Base-by-base conservation (phyloP, 352 stramenopile species). In the Lagenidium sp. region DNA sequence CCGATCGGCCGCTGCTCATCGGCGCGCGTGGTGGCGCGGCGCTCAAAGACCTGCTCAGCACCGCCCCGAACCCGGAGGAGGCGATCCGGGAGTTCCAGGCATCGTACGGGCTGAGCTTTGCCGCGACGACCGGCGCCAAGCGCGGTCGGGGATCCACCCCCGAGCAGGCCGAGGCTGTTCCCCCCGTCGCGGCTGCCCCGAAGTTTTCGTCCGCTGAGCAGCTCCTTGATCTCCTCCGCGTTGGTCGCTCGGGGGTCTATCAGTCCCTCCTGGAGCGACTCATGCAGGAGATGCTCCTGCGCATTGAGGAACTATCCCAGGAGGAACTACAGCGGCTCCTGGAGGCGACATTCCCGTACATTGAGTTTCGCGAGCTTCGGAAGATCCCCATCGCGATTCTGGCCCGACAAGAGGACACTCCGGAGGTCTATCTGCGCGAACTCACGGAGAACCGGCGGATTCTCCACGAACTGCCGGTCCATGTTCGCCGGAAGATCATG, bases 291-390 rank as follows among this genome's bases (percentile, higher is more conserved):
- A 82, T 91, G 66, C 57, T 87, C 30, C 45, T 85, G 47, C 79
- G 79, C 36, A 85, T 86, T 44, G 58, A 70, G 30, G 64, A 84
- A 36, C 60, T 89, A 18, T 66, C 70, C 10, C 74, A 87, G 53
- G 65, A 66, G 12, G 70, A 94, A 36, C 57, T 94, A 19, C 68
- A 81, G 23, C 61, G 65, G 18, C 53, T 88, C 34, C 55, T 94
- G 6, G 79, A 91, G 51, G 63, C 65, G 32, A 94, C 82, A 15
- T 94, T 94, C 47, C 78, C 82, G 24, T 94, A 90, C 32, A 87
- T 94, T 55, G 82, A 94, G 53, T 90, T 90, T 49, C 77, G 77
- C 28, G 82, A 94, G 62, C 68, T 94, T 24, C 73, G 79, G 34
- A 66, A 74, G 20, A 81, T 94, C 45, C 79, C 79, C 15, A 90